These are phyloP conservation scores for Sclerotinia glacialis DNA, from an alignment of 2,329 filamentous ascomycete species.

Conservation along the genomic window DNA sequence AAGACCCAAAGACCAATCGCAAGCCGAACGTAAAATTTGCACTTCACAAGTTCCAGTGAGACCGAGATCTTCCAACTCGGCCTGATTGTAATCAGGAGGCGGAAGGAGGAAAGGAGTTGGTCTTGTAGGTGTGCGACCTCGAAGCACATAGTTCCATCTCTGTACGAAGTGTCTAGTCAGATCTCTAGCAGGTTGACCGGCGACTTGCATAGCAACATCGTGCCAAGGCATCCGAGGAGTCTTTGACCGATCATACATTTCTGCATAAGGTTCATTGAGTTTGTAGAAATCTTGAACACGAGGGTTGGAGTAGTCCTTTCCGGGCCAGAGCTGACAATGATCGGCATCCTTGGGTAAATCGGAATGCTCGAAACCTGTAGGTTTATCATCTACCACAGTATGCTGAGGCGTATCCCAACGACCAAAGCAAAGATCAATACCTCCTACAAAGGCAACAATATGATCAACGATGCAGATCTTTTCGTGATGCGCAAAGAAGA, in stretches of 20 bases:
- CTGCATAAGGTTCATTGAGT: constrained; percentile 90
- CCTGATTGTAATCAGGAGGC: constrained; percentile 83
- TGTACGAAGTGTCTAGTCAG: constrained; percentile 95
- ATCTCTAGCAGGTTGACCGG: constrained; percentile 92
- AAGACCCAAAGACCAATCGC: constrained; percentile 87
- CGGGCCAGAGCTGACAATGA: constrained; percentile 93
- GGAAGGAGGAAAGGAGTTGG: constrained; percentile 92
- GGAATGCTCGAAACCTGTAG: constrained; percentile 84
- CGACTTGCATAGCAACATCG: constrained; percentile 95
- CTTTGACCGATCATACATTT: constrained; percentile 93
- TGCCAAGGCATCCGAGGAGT: constrained; percentile 98
- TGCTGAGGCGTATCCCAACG: constrained; percentile 97
- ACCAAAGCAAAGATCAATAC: constrained; percentile 94
- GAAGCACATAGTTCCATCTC: constrained; percentile 94
- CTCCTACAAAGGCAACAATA: constrained; percentile 90
- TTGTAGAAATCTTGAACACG: constrained; percentile 93
- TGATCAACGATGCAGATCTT: constrained; percentile 98
- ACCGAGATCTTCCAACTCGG: constrained; percentile 82
- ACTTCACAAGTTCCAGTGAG: constrained; percentile 94
- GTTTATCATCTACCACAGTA: constrained; percentile 84
- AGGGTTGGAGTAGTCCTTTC: constrained; percentile 98
- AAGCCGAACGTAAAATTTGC: constrained; percentile 88
- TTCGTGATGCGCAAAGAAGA: constrained; percentile 99
- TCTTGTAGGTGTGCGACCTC: constrained; percentile 87
- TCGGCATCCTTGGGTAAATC: constrained; percentile 82